Conservation (phyloP, 2,329 filamentous ascomycete species). For the Fusarium armeniacum region DNA sequence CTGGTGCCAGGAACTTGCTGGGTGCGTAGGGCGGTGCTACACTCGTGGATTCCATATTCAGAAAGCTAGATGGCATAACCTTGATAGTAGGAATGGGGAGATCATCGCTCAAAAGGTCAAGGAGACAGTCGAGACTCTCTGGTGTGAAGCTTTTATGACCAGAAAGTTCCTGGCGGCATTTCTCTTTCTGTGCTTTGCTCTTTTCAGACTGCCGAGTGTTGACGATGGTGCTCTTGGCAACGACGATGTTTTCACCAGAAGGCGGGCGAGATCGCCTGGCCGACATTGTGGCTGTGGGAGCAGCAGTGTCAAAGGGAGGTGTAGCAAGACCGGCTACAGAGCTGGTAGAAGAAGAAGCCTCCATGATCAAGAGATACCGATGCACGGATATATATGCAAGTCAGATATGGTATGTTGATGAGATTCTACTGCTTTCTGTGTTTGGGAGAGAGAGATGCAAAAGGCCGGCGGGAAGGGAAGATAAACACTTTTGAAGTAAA, state of each 20-base stretch:
- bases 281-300: background rate
- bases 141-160: too few species aligned
- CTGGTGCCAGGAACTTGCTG: too few species aligned
- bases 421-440: background rate
- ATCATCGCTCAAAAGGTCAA: too few species aligned
- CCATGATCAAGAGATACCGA: fast-evolving
- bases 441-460: background rate
- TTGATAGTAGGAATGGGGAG: too few species aligned
- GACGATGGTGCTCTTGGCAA: background rate
- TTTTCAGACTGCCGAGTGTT: too few species aligned
- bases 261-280: background rate
- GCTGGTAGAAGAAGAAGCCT: background rate
- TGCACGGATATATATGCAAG: background rate
- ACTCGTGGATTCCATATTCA: too few species aligned
- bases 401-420: background rate
- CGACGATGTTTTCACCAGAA: background rate
- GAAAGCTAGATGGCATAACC: too few species aligned
- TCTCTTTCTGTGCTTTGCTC: too few species aligned
- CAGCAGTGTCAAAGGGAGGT: background rate
- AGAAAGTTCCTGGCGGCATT: too few species aligned
- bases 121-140: too few species aligned
- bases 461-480: background rate
- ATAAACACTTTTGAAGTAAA: background rate
- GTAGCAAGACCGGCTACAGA: background rate
- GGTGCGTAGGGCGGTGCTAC: too few species aligned